A percentile compares a stretch with the other conserved stretches of the same genome.
These are phyloP conservation scores for Phytopythium ostracodes DNA, from an alignment of 352 stramenopile genomes.

Conservation along the genomic window DNA sequence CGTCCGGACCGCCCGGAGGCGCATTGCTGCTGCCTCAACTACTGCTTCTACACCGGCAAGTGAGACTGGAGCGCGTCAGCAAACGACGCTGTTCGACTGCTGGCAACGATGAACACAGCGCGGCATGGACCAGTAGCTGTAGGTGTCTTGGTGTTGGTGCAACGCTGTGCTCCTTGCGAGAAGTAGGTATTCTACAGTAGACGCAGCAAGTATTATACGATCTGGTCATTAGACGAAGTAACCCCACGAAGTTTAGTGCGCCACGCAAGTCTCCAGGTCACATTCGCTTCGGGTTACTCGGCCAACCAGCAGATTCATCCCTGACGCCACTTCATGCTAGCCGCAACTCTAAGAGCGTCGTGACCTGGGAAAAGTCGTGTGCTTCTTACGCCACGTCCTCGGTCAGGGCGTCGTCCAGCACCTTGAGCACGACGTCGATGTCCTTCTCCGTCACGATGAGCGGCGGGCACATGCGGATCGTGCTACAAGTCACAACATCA, in stretches of 20 bases:
- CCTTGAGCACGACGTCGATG: constrained; percentile 63
- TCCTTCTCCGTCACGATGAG: constrained; percentile 81
- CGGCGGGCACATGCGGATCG: constrained; percentile 77
- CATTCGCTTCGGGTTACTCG: not conserved
- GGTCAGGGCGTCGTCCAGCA: constrained; percentile 61
- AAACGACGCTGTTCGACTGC: constrained; percentile 35
- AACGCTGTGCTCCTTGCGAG: too few relatives aligned
- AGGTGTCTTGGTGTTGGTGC: not conserved
- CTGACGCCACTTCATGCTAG: not conserved
- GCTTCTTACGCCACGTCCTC: constrained; percentile 44
- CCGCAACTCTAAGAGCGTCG: not conserved
- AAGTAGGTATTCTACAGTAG: too few relatives aligned
- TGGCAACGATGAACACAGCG: constrained; percentile 18
- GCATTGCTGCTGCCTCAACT: not conserved
- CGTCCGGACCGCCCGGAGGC: not conserved
- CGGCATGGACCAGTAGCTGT: not conserved
- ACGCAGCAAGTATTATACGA: too few relatives aligned
- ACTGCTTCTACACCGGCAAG: not conserved
- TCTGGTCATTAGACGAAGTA: too few relatives aligned
- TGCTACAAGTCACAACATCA: constrained; percentile 26
- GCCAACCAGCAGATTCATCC: not conserved
- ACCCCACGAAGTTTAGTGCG: too few relatives aligned
- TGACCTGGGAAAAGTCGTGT: not conserved
- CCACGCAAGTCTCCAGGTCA: not conserved
- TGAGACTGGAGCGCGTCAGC: not conserved